These are phyloP conservation scores for Fagus sylvatica DNA, from an alignment of 306 rosid species.

Conservation along the genomic window DNA sequence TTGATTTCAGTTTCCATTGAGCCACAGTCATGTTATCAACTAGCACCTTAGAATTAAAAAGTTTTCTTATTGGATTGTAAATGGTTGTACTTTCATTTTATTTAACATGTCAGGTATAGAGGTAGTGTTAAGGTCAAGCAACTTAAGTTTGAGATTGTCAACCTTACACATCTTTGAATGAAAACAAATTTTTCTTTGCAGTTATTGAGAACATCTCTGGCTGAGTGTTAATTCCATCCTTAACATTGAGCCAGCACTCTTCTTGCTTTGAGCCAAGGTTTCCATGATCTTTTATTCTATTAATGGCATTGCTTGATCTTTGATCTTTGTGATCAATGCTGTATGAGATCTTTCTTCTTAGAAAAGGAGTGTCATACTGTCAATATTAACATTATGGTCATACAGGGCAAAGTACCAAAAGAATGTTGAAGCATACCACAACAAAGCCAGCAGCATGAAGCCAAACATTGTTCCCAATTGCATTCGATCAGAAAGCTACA, in stretches of 20 bases:
- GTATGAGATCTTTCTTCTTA: conserved; percentile 6
- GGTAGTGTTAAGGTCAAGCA: background rate
- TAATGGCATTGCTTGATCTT: conserved; percentile 1
- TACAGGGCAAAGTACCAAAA: conserved; percentile 97
- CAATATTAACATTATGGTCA: conserved; percentile 22
- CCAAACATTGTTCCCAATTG: conserved; percentile 97
- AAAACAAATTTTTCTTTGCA: background rate
- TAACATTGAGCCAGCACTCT: conserved; percentile 12
- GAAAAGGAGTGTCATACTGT: background rate
- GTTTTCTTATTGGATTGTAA: background rate
- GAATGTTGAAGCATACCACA: conserved; percentile 97
- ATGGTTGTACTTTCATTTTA: background rate
- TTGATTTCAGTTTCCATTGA: background rate
- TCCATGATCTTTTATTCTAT: background rate
- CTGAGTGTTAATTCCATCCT: background rate
- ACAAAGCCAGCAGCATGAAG: conserved; percentile 84
- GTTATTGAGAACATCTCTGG: background rate
- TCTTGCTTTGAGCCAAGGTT: conserved; percentile 14
- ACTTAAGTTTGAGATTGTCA: background rate
- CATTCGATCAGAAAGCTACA: conserved; percentile 94
- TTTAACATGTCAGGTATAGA: background rate
- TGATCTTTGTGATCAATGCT: conserved; percentile 13
- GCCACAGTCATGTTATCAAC: background rate
- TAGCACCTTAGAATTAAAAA: background rate
- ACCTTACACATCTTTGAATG: background rate